Base-by-base conservation (phyloP, 2,329 filamentous ascomycete species). In the Bipolaris zeicola region DNA sequence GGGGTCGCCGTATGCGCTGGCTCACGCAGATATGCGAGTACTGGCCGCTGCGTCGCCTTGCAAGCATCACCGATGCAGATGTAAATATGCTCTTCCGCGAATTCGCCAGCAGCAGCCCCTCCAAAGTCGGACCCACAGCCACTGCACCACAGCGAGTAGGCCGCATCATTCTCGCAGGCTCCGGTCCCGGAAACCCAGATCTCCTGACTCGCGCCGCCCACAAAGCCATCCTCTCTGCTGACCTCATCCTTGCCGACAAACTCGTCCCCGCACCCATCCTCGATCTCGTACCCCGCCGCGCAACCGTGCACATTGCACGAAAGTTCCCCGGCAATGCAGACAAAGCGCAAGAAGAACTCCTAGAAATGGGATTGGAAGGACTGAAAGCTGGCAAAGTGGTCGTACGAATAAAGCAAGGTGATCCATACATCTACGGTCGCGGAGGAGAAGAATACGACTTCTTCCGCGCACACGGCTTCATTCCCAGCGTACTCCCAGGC, bases 321-420 rank as follows among this genome's bases (percentile, higher is more conserved):
- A 99, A 99, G 75, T 99, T 99, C 77, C 95, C 95, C 0, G 95
- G 95, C 20, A 98, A 99, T 76, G 95, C 95, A 38, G 95, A 99
- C 67, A 87, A 87, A 42, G 95, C 95, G 0, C 95, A 99, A 74
- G 87, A 93, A 70, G 95, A 99, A 76, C 86, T 99, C 4, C 84
- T 96, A 2, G 83, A 87, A 50, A 83, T 91, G 66, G 95, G 92
- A 0, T 81, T 96, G 2, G 85, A 85, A 2, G 92, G 87, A 2
- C 67, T 90, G 18, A 78, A 82, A 45, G 79, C 82, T 18, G 95
- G 95, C 11, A 87, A 90, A 73, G 90, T 86, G 1, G 95, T 99
- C 0, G 82, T 99, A 33, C 85, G 95, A 3, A 82, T 99, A 42
- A 99, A 99, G 79, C 95, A 99, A 75, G 95, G 95, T 43, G 95